phyloP scores from a whole-genome alignment of 331 rosid genomes.

The Acacia pycnantha region DNA sequence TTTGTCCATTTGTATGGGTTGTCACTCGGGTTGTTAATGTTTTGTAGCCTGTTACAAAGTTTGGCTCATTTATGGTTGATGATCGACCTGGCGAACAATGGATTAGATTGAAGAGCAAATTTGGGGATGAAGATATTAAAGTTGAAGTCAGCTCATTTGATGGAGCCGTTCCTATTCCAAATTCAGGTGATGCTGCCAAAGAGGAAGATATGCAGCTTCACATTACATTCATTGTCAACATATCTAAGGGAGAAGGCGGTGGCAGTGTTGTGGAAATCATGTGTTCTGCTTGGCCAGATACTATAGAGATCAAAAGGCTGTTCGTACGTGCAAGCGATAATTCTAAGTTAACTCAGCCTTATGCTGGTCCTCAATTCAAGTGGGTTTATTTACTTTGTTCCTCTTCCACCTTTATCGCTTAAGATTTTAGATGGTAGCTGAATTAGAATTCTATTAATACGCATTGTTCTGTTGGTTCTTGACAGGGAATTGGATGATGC shows the following conservation, averaged over 20 bases:
- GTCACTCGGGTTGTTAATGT: neutral
- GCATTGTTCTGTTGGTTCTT: constrained; percentile 28
- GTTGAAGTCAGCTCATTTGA: constrained; percentile 82
- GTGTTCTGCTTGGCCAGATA: constrained; percentile 89
- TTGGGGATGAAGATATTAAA: constrained; percentile 55
- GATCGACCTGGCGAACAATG: constrained; percentile 74
- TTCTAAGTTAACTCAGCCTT: constrained; percentile 46
- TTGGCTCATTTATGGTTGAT: constrained; percentile 57
- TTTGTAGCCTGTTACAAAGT: constrained; percentile 56
- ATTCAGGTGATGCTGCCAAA: constrained; percentile 29
- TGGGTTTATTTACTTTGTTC: constrained; percentile 27
- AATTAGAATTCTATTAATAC: neutral
- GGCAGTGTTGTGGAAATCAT: constrained; percentile 53
- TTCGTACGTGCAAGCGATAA: constrained; percentile 32
- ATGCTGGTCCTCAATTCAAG: constrained; percentile 79
- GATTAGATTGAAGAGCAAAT: constrained; percentile 63
- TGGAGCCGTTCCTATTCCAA: constrained; percentile 53
- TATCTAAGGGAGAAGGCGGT: constrained; percentile 56
- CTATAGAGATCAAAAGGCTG: constrained; percentile 56
- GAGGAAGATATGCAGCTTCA: constrained; percentile 62
- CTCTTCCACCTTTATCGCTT: neutral
- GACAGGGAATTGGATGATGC: constrained; percentile 88
- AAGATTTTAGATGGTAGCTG: neutral
- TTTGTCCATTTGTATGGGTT: neutral
- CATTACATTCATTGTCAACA: constrained; percentile 60